Evolutionary conservation across 306 rosid species (phyloP), one percentile per base, ranked within the genome.

Genomic region (Erythrophleum fordii): DNA sequence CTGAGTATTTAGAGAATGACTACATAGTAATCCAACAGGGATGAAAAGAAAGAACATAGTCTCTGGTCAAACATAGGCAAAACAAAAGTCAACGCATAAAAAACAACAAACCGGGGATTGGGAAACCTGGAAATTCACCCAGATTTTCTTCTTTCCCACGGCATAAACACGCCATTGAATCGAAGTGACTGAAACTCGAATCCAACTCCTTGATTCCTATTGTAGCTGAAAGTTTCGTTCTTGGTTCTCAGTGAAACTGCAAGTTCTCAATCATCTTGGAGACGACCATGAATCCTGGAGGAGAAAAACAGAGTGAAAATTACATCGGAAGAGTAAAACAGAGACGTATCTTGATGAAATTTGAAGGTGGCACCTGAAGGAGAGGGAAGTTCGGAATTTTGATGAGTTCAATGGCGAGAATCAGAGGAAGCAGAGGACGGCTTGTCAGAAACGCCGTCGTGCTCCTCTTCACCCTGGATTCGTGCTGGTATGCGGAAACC

Each of bases 341-440:
- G 46, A 26, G 53, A 70, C 48, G 9, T 20, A 74, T 39, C 23
- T 8, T 18, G 1, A 18, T 34, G 42, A 1, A 64, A 34, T 11
- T 22, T n/a, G 69, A 82, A 80, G 81, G 31, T 12, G 64, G 72
- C 73, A 92, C 97, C 97, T 91, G 77, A 60, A 52, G 22, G 41
- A 73, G 85, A 71, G 84, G 84, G 66, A 75, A 83, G 69, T 79
- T 80, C 69, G 73, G 83, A 61, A 28, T 60, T 70, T 42, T 59
- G 18, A 11, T 22, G 23, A 11, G 48, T 61, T 95, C 94, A 93
- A 87, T 93, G 99, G 90, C 93, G 97, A 88, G 99, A 95, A 87
- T 89, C 93, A 53, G 99, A 95, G 94, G 98, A 95, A 90, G 98
- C 99, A 91, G 99, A 93, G 86, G 99, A 95, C 86, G 97, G 99